phyloP scores from a whole-genome alignment of 2,329 filamentous ascomycete species.

The Daldinia sp. region DNA sequence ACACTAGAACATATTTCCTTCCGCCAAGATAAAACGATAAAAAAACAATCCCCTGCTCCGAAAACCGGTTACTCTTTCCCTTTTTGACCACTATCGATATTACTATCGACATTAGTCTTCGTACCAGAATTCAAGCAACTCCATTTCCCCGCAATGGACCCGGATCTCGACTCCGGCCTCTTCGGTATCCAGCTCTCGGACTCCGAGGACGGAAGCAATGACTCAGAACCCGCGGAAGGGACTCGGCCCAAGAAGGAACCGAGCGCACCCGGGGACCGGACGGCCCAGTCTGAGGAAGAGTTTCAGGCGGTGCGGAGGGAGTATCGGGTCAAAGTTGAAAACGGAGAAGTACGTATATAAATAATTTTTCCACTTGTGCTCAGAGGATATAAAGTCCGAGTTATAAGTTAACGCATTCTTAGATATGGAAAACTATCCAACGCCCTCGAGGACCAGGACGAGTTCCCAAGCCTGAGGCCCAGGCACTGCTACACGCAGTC shows the following conservation, averaged over 20 bases:
- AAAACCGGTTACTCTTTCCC: neutral
- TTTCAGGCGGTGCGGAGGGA: conserved; percentile 56
- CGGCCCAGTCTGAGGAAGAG: conserved; percentile 57
- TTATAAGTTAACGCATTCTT: neutral
- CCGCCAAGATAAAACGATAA: no score
- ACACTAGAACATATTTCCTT: no score
- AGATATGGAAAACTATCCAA: conserved; percentile 56
- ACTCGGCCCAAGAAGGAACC: conserved; percentile 21
- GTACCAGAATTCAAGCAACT: neutral
- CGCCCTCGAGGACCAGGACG: conserved; percentile 50
- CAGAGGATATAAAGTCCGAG: neutral
- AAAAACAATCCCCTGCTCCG: conserved; percentile 12
- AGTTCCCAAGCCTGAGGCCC: conserved; percentile 56
- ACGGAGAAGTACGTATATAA: conserved; percentile 57
- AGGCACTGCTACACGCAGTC: conserved; percentile 62
- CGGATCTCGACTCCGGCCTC: conserved; percentile 49
- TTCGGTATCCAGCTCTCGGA: conserved; percentile 55
- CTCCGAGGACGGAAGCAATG: conserved; percentile 45
- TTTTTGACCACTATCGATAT: neutral
- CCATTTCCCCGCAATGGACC: no score
- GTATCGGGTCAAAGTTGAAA: conserved; percentile 61
- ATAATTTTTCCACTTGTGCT: neutral
- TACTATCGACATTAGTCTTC: neutral
- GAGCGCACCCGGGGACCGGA: conserved; percentile 25
- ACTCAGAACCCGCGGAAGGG: conserved; percentile 24